Evolutionary conservation across 495 filamentous ascomycete genomes (phyloP), one percentile per base, ranked within the genome.

Genomic region (Daldinia loculata): DNA sequence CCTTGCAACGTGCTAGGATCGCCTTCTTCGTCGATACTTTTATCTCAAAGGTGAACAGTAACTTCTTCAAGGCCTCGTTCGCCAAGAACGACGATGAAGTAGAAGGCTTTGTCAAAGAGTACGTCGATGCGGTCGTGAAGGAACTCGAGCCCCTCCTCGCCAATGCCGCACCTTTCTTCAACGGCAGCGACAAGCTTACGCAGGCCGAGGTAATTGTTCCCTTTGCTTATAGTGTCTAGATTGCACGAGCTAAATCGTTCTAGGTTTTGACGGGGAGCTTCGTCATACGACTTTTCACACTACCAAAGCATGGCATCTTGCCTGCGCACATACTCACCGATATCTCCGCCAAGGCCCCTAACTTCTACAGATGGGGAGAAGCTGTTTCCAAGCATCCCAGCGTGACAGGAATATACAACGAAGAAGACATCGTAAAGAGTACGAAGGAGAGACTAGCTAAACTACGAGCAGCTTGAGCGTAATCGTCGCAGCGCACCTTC

Each of bases 21-120:
- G 81, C 81, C 61, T 91, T 94, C 81, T 95, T 97, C 76, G 87
- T 89, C 56, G 92, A 97, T 67, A 86, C 92, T 6, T 95, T 85
- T 81, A 78, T 85, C 69, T 82, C 70, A 74, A 95, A 94, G 79
- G 81, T 90, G 55, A 79, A 84, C 9, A 14, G 59, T 14, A 58
- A 79, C 4, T 71, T 78, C 19, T 74, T 88, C 45, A 83, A 81
- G 66, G 75, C 79, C 2, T 67, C 87, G 6, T 26, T 88, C 52
- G 80, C 82, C 30, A 77, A 74, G 51, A 75, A 68, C 0, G 78
- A 78, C 2, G 83, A 84, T 41, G 84, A 86, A 61, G 77, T 75
- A 17, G 64, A 67, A 0, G 56, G 68, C 1, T 66, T 83, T 9
- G 68, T 67, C 11, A 82, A 83, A 27, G 80, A 84, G 30, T 80